Evolutionary conservation across 495 filamentous ascomycete genomes (phyloP).

Genomic region (Aspergillus cavernicola): DNA sequence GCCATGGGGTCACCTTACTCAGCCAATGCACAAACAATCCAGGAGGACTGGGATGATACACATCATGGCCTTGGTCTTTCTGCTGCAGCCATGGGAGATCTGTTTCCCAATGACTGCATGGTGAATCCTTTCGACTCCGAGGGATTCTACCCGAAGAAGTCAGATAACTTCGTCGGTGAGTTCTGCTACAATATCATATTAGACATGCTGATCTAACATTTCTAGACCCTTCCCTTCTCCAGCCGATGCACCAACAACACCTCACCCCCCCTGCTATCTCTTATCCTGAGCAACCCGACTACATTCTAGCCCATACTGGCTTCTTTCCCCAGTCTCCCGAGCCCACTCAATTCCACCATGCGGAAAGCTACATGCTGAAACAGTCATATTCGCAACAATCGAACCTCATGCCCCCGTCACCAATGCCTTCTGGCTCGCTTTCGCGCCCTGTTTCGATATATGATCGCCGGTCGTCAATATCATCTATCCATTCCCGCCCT

Average conservation of each 20-base stretch:
- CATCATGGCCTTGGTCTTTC: constrained; percentile 62
- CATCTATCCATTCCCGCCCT: constrained; percentile 52
- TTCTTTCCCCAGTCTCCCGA: constrained; percentile 35
- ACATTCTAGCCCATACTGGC: constrained; percentile 23
- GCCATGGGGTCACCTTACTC: constrained; percentile 78
- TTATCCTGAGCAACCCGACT: constrained; percentile 30
- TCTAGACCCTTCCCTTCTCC: constrained; percentile 59
- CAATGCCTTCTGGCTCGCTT: constrained; percentile 31
- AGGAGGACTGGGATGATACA: constrained; percentile 58
- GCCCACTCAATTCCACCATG: constrained; percentile 27
- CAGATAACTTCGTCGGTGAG: constrained; percentile 76
- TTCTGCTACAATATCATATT: constrained; percentile 30
- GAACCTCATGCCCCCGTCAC: constrained; percentile 32
- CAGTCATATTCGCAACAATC: constrained; percentile 27
- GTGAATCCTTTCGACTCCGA: constrained; percentile 33
- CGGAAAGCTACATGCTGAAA: constrained; percentile 27
- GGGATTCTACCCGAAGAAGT: constrained; percentile 54
- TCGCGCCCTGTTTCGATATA: constrained; percentile 37
- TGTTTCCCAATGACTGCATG: constrained; percentile 50
- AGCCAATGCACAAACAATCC: constrained; percentile 56
- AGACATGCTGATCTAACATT: not conserved
- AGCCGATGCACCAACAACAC: constrained; percentile 34
- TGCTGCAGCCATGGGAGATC: constrained; percentile 60
- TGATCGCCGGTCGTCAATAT: constrained; percentile 50
- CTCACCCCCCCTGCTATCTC: constrained; percentile 32